These are phyloP conservation scores for Talaromyces funiculosus DNA, from an alignment of 2,329 filamentous ascomycete species.

Conservation along the genomic window DNA sequence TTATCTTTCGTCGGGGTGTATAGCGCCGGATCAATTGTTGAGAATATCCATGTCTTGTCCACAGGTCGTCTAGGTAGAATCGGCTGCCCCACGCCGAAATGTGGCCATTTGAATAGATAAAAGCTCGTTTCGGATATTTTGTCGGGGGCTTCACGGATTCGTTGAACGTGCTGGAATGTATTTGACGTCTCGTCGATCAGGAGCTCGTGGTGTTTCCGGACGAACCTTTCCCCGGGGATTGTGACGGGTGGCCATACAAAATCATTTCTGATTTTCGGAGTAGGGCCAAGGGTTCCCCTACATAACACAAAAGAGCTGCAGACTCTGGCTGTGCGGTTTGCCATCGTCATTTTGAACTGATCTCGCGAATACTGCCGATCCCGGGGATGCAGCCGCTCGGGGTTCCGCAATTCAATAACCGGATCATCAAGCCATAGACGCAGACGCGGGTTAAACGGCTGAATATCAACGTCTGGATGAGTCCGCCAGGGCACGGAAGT, in stretches of 20 bases:
- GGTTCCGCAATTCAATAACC: conserved; percentile 53
- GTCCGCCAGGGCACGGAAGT: conserved; percentile 2
- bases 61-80: conserved; percentile 27
- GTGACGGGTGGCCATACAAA: conserved; percentile 70
- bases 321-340: conserved; percentile 40
- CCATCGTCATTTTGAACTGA: conserved; percentile 37
- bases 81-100: conserved; percentile 51
- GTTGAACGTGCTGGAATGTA: neutral
- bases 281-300: conserved; percentile 7
- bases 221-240: conserved; percentile 56
- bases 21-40: conserved; percentile 65
- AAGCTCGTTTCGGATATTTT: conserved; percentile 68
- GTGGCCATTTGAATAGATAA: conserved; percentile 69
- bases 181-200: conserved; percentile 27
- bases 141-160: conserved; percentile 31
- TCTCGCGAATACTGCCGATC: conserved; percentile 22
- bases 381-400: conserved; percentile 10
- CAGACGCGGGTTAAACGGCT: conserved; percentile 63
- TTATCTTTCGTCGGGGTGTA: conserved; percentile 76
- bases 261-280: conserved; percentile 34
- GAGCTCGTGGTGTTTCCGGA: conserved; percentile 27
- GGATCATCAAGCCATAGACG: conserved; percentile 70
- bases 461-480: conserved; percentile 38
- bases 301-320: conserved; percentile 66
- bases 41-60: conserved; percentile 56